Percentiles rank a stretch among this genome's conserved stretches.
phyloP scores from a whole-genome alignment of 1,139 yeast species.

The Suhomyces bokatorum region DNA sequence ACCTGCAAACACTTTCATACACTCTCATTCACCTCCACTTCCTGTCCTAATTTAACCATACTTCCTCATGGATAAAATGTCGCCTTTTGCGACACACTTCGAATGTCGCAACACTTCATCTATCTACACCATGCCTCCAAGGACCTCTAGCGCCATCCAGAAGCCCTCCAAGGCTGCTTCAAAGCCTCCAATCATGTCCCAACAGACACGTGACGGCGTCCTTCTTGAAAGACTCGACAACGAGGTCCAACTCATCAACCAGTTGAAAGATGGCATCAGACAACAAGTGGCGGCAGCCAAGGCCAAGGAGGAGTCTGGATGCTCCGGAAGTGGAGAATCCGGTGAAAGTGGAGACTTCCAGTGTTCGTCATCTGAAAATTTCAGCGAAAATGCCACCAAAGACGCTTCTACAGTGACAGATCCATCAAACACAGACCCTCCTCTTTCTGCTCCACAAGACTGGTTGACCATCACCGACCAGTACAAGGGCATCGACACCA shows the following conservation, averaged over 20 bases:
- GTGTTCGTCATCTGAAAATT: too few species aligned
- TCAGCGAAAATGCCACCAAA: too few species aligned
- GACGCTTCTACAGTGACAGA: too few species aligned
- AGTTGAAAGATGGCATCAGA: conserved; percentile 22
- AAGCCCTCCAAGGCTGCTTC: neutral
- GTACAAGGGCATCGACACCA: conserved; percentile 39
- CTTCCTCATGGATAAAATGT: neutral
- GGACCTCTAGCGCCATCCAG: neutral
- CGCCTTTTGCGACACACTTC: neutral
- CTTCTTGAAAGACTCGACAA: conserved; percentile 41
- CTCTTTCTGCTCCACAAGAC: conserved; percentile 1
- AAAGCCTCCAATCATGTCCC: neutral
- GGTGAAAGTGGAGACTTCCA: neutral
- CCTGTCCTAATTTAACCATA: too few species aligned
- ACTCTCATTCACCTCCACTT: too few species aligned
- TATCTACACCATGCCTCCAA: conserved; percentile 1
- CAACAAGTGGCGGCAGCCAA: conserved; percentile 8
- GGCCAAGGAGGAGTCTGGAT: conserved; percentile 1
- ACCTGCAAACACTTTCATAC: too few species aligned
- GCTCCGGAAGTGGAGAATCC: neutral
- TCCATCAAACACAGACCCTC: too few species aligned
- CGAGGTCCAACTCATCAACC: conserved; percentile 35
- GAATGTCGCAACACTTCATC: neutral
- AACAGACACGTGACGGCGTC: conserved; percentile 12
- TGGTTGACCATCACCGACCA: conserved; percentile 32